Conservation (phyloP, 2,329 filamentous ascomycete genomes). For the Botrytis hyacinthi region DNA sequence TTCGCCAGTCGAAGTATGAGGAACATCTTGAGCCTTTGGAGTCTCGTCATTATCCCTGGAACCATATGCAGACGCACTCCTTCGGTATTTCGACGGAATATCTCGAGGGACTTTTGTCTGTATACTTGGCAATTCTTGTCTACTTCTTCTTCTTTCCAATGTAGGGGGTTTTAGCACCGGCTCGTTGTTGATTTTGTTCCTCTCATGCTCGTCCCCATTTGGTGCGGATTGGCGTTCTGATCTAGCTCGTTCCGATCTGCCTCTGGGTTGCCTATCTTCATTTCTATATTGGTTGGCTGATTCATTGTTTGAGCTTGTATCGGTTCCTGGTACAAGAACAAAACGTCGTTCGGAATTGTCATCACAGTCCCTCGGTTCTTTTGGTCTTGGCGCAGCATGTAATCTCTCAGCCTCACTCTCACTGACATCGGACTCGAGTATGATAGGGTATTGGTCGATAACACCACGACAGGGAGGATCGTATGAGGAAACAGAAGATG, state of each 20-base stretch:
- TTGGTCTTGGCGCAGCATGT: slow-evolving; percentile 29
- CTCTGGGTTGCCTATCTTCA: slow-evolving; percentile 27
- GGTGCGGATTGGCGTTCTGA: slow-evolving; percentile 1
- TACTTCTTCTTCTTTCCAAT: slow-evolving; percentile 32
- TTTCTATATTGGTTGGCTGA: neutral
- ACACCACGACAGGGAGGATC: slow-evolving; percentile 61
- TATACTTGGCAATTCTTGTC: slow-evolving; percentile 38
- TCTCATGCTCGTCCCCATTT: slow-evolving; percentile 5
- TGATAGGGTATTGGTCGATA: slow-evolving; percentile 65
- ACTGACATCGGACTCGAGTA: slow-evolving; percentile 56
- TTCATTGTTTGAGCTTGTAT: slow-evolving; percentile 22
- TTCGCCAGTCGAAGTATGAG: slow-evolving; percentile 36
- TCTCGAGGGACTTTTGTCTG: slow-evolving; percentile 37
- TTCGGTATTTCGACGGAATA: slow-evolving; percentile 35
- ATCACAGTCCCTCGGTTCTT: slow-evolving; percentile 25
- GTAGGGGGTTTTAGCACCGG: slow-evolving; percentile 22
- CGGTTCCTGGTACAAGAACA: slow-evolving; percentile 50
- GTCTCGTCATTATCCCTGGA: slow-evolving; percentile 27
- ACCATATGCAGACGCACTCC: slow-evolving; percentile 35
- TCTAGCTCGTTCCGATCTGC: slow-evolving; percentile 7
- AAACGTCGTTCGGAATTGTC: slow-evolving; percentile 57
- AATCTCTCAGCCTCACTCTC: slow-evolving; percentile 34
- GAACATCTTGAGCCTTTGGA: slow-evolving; percentile 37
- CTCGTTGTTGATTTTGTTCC: neutral
- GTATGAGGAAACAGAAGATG: slow-evolving; percentile 43